Base-by-base conservation (phyloP, 441 rosid genomes). In the Gossypium aridum region DNA sequence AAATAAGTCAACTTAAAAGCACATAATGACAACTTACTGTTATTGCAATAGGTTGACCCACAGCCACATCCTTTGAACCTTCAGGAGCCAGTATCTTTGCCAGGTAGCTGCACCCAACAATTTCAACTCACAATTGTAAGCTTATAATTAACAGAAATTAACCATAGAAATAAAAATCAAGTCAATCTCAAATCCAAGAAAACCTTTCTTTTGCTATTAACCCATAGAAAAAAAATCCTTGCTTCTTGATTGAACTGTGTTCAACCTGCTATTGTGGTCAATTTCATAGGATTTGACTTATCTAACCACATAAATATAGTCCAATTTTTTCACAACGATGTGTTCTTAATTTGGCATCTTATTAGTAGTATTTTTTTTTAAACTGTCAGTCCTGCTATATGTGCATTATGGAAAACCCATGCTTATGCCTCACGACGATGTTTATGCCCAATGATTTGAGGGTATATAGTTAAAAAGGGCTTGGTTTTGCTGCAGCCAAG, bases 11-110 rank as follows among this genome's bases (percentile, higher is more conserved):
- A 14, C 59, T 10, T 39, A 45, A 37, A 72, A 53, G 61, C 56
- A 73, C 45, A 80, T 28, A 75, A 49, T 51, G 14, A 49, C 3
- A 57, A 85, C 91, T 87, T 80, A 89, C 92, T 2, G 89, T 90
- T 72, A 89, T 64, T 60, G 90, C 90, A 83, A 90, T 87, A 56
- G 92, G 87, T 74, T 85, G 87, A 67, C 96, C 95, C 31, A 90
- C 90, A 66, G 90, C 87, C 65, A 90, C 88, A 77, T 90, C 92
- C 83, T 84, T 89, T 61, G 91, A 84, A 70, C 95, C 95, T 75
- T 90, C 88, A 3, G 90, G 89, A 70, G 88, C 88, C 69, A 90
- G 69, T 81, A 90, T 90, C 86, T 89, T 90, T 14, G 92, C 95
- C 82, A 90, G 80, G 84, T 88, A 89, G 74, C 92, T 90, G 81